Base-by-base conservation (phyloP, 2,329 filamentous ascomycete genomes). In the Penicillium sp. region DNA sequence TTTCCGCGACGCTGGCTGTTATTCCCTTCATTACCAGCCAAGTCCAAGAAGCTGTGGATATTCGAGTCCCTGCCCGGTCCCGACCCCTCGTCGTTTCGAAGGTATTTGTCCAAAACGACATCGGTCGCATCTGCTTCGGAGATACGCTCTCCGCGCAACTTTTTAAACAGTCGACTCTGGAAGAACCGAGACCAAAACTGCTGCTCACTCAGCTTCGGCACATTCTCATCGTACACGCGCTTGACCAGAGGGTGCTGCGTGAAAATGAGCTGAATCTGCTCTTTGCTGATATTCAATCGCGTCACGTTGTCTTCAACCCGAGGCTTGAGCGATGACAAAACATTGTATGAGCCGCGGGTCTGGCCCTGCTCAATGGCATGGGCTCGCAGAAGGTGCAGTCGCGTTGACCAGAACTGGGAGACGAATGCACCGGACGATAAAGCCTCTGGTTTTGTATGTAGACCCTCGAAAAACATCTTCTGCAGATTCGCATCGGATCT, bases 101-200 rank as follows among this genome's bases (percentile, higher is more conserved):
- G 83, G 70, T 96, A 97, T 61, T 88, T 88, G 73, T 97, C 94
- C 57, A 97, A 87, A 8, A 94, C 79, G 16, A 85, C 81, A 72
- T 97, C 92, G 8, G 84, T 83, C 14, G 85, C 79, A 70, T 97
- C 93, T 4, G 82, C 83, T 8, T 93, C 90, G 1, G 84, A 85
- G 42, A 96, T 85, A 48, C 90, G 89, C 74, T 97, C 92, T 36
- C 95, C 94, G 53, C 92, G 90, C 52, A 99, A 78, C 68, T 92
- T 93, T 75, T 96, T 97, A 61, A 92, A 91, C 8, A 99, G 78
- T 53, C 89, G 85, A 72, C 91, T 96, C 57, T 92, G 85, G 71
- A 99, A 97, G 75, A 99, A 99, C 13, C 90, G 84, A 5, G 89
- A 89, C 92, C 93, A 99, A 70, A 99, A 99, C 46, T 90, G 86